A percentile compares a stretch with the other conserved stretches of the same genome.
Evolutionary conservation across 805 yeast species (phyloP).

Genomic region (Candida sphagnicola): DNA sequence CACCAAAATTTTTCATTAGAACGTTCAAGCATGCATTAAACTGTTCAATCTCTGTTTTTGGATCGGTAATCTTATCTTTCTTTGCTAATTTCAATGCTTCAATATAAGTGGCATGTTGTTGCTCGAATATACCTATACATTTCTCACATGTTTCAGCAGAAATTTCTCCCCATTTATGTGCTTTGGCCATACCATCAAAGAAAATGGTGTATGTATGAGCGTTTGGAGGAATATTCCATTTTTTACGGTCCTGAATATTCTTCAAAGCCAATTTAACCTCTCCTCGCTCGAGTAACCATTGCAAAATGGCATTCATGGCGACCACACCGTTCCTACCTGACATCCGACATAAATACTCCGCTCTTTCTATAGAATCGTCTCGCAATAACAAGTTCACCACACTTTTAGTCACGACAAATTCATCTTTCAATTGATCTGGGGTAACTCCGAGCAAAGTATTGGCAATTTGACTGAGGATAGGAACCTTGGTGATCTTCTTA

Average conservation of each 20-base stretch:
- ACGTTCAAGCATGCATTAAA: constrained; percentile 37
- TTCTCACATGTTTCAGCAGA: constrained; percentile 15
- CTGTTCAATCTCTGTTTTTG: constrained; percentile 14
- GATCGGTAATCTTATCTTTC: not conserved
- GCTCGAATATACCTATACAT: constrained; percentile 18
- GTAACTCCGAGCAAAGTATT: constrained; percentile 57
- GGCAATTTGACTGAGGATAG: constrained; percentile 43
- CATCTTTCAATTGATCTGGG: constrained; percentile 54
- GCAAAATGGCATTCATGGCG: constrained; percentile 60
- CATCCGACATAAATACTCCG: constrained; percentile 45
- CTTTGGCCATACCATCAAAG: constrained; percentile 32
- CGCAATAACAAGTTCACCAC: constrained; percentile 48
- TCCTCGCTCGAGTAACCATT: constrained; percentile 42
- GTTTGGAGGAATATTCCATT: constrained; percentile 55
- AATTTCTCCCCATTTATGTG: constrained; percentile 30
- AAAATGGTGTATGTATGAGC: constrained; percentile 37
- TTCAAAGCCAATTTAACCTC: constrained; percentile 48
- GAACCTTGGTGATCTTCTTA: constrained; percentile 17
- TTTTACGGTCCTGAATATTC: constrained; percentile 51
- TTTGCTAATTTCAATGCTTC: constrained; percentile 6
- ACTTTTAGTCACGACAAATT: constrained; percentile 52
- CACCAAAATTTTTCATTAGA: constrained; percentile 28
- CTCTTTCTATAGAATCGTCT: constrained; percentile 47
- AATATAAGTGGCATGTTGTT: constrained; percentile 5
- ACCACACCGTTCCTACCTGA: constrained; percentile 50